Base-by-base conservation (phyloP, 257 asterid species). In the Solanum habrochaites region DNA sequence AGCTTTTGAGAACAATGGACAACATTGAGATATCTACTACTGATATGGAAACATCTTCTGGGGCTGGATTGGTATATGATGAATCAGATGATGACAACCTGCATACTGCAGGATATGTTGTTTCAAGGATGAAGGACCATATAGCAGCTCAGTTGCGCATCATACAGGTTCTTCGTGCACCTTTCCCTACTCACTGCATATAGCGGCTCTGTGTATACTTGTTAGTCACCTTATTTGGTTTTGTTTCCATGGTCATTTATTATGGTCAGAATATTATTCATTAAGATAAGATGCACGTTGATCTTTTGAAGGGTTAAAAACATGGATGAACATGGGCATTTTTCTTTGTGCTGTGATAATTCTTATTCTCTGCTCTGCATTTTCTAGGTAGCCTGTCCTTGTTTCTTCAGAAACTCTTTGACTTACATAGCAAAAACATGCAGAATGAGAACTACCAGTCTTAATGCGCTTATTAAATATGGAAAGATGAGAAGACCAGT, bases 51-150 rank as follows among this genome's bases (percentile, higher is more conserved):
- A 85, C 78, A 52, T 88, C 94, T 86, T 87, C 92, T 90, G 92
- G 90, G 87, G 87, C 75, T 60, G 95, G 92, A 67, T 87, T 85
- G 85, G 78, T 56, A 37, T 87, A 86, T 86, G 91, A 90, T 60
- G 94, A 90, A 40, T 89, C 91, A 58, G 93, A 90, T 87, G 97
- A 95, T 83, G 96, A 94, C 85, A 91, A 92, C 90, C 90, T 94
- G 90, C 98, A 95, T 91, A 88, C 93, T 69, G 92, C 90, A 39
- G 92, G 94, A 40, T 96, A 95, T 91, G 91, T 95, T 67, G 93
- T 93, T 89, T 94, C 98, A 72, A 92, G 99, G 91, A 91, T 95
- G 91, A 96, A 93, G 91, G 92, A 93, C 85, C 98, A 95, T 91
- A 93, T 96, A 88, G 92, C 94, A 45, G 89, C 94, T 71, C 97